Percentiles rank a stretch among this genome's conserved stretches.
These are phyloP conservation scores for Colletotrichum echinochloae DNA, from an alignment of 2,329 filamentous ascomycete species.

Conservation along the genomic window DNA sequence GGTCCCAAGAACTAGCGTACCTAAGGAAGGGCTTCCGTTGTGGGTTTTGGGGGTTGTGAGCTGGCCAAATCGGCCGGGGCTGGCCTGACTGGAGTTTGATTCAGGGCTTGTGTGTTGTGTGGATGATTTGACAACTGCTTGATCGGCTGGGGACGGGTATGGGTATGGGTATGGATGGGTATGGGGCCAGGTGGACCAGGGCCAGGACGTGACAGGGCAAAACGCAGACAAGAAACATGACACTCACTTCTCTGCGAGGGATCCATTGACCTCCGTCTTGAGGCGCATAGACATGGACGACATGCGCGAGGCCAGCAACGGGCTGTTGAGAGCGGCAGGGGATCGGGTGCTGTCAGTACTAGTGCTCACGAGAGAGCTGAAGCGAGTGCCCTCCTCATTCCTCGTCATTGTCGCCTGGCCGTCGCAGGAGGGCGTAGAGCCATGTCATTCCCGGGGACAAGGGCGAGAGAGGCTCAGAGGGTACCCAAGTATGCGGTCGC, in stretches of 20 bases:
- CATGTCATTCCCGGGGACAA: conserved; percentile 39
- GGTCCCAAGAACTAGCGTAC: not conserved
- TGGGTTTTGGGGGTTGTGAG: not conserved
- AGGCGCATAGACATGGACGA: conserved; percentile 48
- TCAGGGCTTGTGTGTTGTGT: conserved; percentile 3
- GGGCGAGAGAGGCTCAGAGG: conserved; percentile 1
- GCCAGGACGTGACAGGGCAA: conserved; percentile 12
- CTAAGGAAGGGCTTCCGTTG: not conserved
- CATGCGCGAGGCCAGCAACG: conserved; percentile 49
- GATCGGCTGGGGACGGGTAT: conserved; percentile 17
- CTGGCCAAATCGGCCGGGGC: conserved; percentile 2
- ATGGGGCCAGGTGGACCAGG: not conserved
- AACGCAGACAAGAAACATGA: conserved; percentile 16
- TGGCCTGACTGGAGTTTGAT: conserved; percentile 19
- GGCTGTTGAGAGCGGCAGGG: conserved; percentile 63
- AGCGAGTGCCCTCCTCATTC: conserved; percentile 72
- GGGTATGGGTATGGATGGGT: not conserved
- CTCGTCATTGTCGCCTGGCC: conserved; percentile 71
- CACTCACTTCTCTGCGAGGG: conserved; percentile 51
- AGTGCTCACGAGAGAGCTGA: conserved; percentile 75
- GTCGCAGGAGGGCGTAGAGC: conserved; percentile 43
- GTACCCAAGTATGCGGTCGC: not conserved
- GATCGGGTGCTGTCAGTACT: conserved; percentile 76
- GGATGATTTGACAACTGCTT: conserved; percentile 17
- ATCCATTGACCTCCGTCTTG: conserved; percentile 59